These are phyloP conservation scores for Rhodosporidiobolus sp. DNA, from an alignment of 768 basidiomycete species.

Conservation along the genomic window DNA sequence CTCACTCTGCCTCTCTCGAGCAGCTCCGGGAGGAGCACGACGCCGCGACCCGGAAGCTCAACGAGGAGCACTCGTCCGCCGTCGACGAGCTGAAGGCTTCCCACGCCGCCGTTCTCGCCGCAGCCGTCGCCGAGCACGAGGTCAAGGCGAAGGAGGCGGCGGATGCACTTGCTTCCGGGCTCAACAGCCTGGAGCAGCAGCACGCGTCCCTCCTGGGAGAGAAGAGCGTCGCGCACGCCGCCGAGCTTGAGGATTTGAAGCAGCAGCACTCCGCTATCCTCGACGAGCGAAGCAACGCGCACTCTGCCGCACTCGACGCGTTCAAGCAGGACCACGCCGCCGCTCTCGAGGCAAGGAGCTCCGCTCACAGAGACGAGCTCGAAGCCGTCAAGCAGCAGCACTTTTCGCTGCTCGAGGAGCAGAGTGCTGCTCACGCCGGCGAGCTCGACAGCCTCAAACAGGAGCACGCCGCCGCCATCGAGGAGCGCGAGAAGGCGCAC, in stretches of 20 bases:
- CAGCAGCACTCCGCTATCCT: not conserved
- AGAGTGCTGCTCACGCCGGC: conserved; percentile 1
- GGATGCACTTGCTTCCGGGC: conserved; percentile 40
- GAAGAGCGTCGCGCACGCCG: no score
- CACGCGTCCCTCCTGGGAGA: not conserved
- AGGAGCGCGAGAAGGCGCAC: conserved; percentile 7
- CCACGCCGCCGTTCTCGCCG: not conserved
- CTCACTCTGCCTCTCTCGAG: conserved; percentile 18
- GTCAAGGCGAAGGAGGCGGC: not conserved
- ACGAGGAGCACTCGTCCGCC: conserved; percentile 54
- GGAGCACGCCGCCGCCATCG: conserved; percentile 33
- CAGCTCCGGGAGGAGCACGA: conserved; percentile 44
- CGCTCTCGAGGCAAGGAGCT: not conserved
- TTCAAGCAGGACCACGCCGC: conserved; percentile 48
- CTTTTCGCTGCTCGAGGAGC: conserved; percentile 13
- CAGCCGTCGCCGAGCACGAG: not conserved
- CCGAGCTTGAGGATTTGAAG: not conserved
- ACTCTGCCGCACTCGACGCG: not conserved
- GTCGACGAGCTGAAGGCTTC: not conserved
- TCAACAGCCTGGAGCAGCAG: conserved; percentile 41
- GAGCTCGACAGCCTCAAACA: conserved; percentile 35
- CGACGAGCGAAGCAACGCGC: not conserved
- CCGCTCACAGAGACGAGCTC: conserved; percentile 46
- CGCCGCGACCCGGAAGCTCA: conserved; percentile 60
- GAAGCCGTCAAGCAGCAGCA: conserved; percentile 65